These are phyloP conservation scores for Astrothelium subdiscretum DNA, from an alignment of 495 filamentous ascomycete species.

Conservation along the genomic window DNA sequence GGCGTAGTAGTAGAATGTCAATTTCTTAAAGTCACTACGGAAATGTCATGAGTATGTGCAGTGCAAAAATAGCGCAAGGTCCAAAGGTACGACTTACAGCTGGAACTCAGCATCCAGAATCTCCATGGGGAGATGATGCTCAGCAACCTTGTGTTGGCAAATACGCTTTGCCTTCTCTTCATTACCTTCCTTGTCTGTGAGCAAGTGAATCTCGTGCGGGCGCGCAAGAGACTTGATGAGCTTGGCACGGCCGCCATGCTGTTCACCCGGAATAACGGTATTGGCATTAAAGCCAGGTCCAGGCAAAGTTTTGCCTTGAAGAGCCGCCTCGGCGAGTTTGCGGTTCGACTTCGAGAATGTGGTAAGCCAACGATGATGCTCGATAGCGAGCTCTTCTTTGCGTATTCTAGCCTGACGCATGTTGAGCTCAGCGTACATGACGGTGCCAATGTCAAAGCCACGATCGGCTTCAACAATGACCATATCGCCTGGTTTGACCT, in stretches of 20 bases:
- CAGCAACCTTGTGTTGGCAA: conserved; percentile 88
- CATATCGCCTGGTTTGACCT: conserved; percentile 78
- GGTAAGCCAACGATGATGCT: conserved; percentile 95
- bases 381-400: conserved; percentile 79
- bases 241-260: conserved; percentile 34
- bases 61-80: neutral
- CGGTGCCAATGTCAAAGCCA: conserved; percentile 90
- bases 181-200: conserved; percentile 91
- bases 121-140: conserved; percentile 94
- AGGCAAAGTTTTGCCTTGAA: neutral
- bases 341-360: conserved; percentile 47
- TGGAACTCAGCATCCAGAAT: conserved; percentile 99
- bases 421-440: conserved; percentile 70
- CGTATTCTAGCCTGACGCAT: conserved; percentile 74
- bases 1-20: conserved; percentile 98
- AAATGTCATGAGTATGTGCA: conserved; percentile 7
- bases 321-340: neutral
- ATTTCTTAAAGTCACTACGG: conserved; percentile 90
- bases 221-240: conserved; percentile 91
- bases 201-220: conserved; percentile 70
- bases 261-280: neutral
- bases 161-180: conserved; percentile 96
- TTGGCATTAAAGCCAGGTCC: conserved; percentile 14
- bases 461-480: conserved; percentile 97
- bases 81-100: conserved; percentile 50